Evolutionary conservation across 768 basidiomycete species (phyloP).

Genomic region (Lactarius tabidus): DNA sequence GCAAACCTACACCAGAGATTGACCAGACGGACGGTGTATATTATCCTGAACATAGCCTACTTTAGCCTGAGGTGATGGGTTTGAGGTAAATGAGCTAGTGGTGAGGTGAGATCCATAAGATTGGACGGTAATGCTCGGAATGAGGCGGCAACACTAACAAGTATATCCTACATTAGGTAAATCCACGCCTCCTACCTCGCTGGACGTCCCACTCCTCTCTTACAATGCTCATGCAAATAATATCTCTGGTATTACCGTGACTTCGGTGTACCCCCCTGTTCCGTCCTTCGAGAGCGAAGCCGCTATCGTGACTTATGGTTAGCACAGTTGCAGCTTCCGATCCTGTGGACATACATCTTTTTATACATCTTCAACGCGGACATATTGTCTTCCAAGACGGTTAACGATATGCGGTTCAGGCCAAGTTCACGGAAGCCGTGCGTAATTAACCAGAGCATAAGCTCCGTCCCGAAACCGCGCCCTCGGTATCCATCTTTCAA

Average conservation of each 20-base stretch:
- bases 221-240: constrained; percentile 21
- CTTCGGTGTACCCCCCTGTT: not conserved
- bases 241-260: not conserved
- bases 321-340: not conserved
- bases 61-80: not conserved
- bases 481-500: constrained; percentile 35
- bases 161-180: constrained; percentile 3
- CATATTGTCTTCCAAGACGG: constrained; percentile 38
- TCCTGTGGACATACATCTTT: constrained; percentile 36
- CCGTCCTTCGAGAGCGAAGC: constrained; percentile 20
- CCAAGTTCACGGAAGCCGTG: constrained; percentile 39
- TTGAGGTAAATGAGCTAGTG: not conserved
- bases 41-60: not conserved
- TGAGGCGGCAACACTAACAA: not conserved
- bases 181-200: constrained; percentile 1
- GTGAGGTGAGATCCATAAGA: not conserved
- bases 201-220: constrained; percentile 21
- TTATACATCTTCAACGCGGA: constrained; percentile 40
- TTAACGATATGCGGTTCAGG: constrained; percentile 41
- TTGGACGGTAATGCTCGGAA: not conserved
- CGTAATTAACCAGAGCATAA: constrained; percentile 39
- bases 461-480: constrained; percentile 42
- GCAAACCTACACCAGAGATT: not conserved
- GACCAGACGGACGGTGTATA: not conserved
- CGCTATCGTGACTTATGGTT: constrained; percentile 6